Conservation (phyloP, 2,329 filamentous ascomycete genomes). For the Nemania diffusa region DNA sequence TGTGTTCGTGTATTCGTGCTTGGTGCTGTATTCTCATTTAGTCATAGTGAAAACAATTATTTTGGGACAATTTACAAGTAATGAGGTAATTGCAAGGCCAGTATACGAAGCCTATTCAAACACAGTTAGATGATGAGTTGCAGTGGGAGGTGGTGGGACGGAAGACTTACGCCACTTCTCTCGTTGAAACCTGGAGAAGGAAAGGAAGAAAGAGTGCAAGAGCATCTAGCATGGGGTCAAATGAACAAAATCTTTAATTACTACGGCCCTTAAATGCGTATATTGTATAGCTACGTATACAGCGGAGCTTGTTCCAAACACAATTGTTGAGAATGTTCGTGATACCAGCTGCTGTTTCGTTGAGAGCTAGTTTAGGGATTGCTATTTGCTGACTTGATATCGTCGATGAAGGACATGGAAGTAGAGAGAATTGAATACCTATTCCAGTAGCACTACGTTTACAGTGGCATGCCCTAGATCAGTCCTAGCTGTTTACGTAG, state of each 20-base stretch:
- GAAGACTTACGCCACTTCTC: background rate
- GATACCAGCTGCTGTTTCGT: too few relatives aligned
- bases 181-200: background rate
- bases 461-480: too few relatives aligned
- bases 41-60: too few relatives aligned
- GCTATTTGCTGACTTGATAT: background rate
- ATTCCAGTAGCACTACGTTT: background rate
- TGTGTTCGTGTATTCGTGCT: too few relatives aligned
- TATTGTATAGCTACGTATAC: conserved; percentile 2
- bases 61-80: too few relatives aligned
- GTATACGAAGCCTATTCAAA: background rate
- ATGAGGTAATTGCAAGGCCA: background rate
- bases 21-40: too few relatives aligned
- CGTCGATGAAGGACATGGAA: background rate
- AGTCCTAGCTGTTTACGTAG: too few relatives aligned
- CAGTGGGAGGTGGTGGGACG: background rate
- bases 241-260: background rate
- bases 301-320: background rate
- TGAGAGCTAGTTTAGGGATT: background rate
- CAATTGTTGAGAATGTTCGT: too few relatives aligned
- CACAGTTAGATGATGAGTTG: background rate
- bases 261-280: background rate
- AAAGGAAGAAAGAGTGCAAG: background rate
- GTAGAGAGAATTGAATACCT: background rate
- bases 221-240: background rate